Evolutionary conservation across 805 yeast species (phyloP), one percentile per base, ranked within the genome.

Genomic region (Schwanniomyces occidentalis): DNA sequence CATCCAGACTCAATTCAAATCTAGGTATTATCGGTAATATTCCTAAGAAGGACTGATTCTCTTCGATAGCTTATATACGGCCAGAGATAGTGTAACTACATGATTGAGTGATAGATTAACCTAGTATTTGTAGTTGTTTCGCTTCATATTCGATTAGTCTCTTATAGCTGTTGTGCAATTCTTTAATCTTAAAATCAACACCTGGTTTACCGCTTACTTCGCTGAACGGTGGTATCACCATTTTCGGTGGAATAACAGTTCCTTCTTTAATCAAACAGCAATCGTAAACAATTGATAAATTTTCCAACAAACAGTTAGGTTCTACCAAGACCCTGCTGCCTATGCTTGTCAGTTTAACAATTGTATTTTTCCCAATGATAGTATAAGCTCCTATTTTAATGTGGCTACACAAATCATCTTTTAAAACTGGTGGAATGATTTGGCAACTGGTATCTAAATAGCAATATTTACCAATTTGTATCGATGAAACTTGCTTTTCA

Each of bases 251-350:
- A 2, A 78, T 42, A 2, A 44, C 40, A 0, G 73, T 61, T 9
- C 65, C 66, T 32, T 62, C 56, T 15, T 65, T 63, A 3, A 78
- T 58, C 3, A 73, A 41, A 36, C 78, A 74, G 46, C 81, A 74
- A 32, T 78, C 85, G 46, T 75, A 67, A 9, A 78, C 52, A 1
- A 69, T 57, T 6, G 69, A 56, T 16, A 59, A 45, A 25, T 61
- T 54, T 1, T 54, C 62, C 10, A 78, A 40, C 0, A 40, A 34
- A 38, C 78, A 73, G 21, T 58, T 42, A 1, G 41, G 39, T 4
- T 78, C 82, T 2, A 78, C 55, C 7, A 61, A 38, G 1, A 76
- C 81, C 15, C 82, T 49, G 37, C 63, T 73, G 0, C 82, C 82
- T 5, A 78, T 54, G 25, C 48, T 59, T 3, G 63, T 56, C 51